Conservation (phyloP, 2,329 filamentous ascomycete genomes). For the Phyllosticta citriasiana region DNA sequence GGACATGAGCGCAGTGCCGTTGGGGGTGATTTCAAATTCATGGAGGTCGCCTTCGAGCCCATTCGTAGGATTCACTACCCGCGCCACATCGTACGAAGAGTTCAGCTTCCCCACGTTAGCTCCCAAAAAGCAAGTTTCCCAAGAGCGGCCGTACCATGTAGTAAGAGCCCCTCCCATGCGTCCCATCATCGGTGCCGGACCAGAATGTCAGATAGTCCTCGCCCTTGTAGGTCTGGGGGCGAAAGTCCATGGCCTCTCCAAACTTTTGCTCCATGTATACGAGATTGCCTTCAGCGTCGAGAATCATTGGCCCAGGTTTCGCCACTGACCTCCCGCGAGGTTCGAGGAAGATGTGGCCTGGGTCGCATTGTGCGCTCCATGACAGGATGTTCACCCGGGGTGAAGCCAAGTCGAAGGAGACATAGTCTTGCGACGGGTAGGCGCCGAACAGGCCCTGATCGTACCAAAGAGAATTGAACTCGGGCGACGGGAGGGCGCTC, state of each 20-base stretch:
- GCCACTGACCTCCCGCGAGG: constrained; percentile 10
- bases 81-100: constrained; percentile 12
- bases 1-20: constrained; percentile 35
- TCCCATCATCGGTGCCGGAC: constrained; percentile 23
- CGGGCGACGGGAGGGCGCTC: background rate
- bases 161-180: constrained; percentile 24
- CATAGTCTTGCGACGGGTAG: constrained; percentile 7
- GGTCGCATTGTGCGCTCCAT: constrained; percentile 12
- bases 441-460: constrained; percentile 10
- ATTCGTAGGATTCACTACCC: constrained; percentile 12
- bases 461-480: constrained; percentile 10
- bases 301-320: constrained; percentile 23
- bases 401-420: constrained; percentile 6
- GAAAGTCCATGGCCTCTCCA: constrained; percentile 18
- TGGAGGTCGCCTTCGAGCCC: constrained; percentile 29
- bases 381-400: constrained; percentile 13
- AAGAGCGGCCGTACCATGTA: constrained; percentile 18
- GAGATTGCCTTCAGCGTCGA: constrained; percentile 23
- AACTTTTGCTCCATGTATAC: constrained; percentile 23
- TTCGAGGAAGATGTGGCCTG: constrained; percentile 12
- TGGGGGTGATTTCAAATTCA: constrained; percentile 34
- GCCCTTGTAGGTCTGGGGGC: constrained; percentile 24
- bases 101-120: constrained; percentile 9
- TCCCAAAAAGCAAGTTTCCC: background rate
- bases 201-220: constrained; percentile 30